These are phyloP conservation scores for Plantago elongata DNA, from an alignment of 257 asterid genomes.

Conservation along the genomic window DNA sequence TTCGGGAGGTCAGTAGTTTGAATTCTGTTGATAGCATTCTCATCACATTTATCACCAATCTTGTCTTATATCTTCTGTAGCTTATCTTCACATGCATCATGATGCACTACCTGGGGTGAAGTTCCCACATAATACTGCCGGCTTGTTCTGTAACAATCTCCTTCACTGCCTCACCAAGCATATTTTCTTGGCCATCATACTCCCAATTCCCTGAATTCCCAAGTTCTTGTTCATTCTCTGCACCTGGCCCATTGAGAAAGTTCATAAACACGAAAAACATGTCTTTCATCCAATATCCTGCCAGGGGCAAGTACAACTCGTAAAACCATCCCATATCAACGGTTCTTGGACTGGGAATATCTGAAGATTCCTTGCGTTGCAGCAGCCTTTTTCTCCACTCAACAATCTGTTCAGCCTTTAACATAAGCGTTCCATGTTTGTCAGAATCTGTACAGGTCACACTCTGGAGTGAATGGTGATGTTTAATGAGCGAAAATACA, in stretches of 20 bases:
- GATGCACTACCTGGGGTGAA: not conserved
- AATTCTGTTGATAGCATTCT: no score
- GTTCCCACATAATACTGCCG: slow-evolving; percentile 6
- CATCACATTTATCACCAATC: no score
- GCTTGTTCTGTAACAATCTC: not conserved
- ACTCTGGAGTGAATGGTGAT: slow-evolving; percentile 1
- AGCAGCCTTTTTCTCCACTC: slow-evolving; percentile 7
- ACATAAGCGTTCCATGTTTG: not conserved
- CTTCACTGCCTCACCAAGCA: slow-evolving; percentile 3
- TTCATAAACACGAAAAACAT: slow-evolving; percentile 5
- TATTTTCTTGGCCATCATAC: not conserved
- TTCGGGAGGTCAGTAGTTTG: no score
- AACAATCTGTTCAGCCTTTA: not conserved
- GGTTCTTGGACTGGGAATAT: not conserved
- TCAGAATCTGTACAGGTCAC: slow-evolving; percentile 4
- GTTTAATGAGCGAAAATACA: not conserved
- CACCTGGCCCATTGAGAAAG: slow-evolving; percentile 2
- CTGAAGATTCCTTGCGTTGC: not conserved
- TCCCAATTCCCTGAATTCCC: not conserved
- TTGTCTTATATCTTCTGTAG: no score
- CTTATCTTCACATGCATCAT: no score
- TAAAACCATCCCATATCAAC: slow-evolving; percentile 9
- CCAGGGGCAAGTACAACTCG: slow-evolving; percentile 6
- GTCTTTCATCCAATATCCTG: slow-evolving; percentile 7
- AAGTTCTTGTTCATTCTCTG: slow-evolving; percentile 1